These are phyloP conservation scores for Lablab purpureus DNA, from an alignment of 306 rosid genomes.

Conservation along the genomic window DNA sequence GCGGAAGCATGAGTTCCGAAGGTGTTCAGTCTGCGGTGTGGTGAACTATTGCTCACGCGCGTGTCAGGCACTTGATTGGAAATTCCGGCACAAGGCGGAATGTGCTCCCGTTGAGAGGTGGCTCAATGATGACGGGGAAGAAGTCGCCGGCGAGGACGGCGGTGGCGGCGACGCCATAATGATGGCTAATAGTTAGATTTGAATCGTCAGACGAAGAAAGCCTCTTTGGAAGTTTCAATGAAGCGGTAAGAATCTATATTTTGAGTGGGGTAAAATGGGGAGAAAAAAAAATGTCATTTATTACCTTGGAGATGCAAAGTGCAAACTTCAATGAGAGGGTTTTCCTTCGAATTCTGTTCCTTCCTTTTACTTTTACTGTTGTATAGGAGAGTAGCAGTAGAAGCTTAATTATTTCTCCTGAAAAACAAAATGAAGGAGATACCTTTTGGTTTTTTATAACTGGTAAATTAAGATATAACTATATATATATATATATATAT, in stretches of 20 bases:
- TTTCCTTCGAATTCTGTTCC: not conserved
- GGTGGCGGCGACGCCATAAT: slow-evolving; percentile 48
- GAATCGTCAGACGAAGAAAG: not conserved
- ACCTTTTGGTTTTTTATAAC: slow-evolving; percentile 20
- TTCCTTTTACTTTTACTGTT: not conserved
- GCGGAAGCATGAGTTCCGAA: slow-evolving; percentile 81
- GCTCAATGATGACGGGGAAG: slow-evolving; percentile 68
- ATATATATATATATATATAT: no score
- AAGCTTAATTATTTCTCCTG: not conserved
- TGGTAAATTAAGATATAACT: slow-evolving; percentile 27
- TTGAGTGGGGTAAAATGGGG: slow-evolving; percentile 23
- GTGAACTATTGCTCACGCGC: slow-evolving; percentile 97
- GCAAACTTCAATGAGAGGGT: slow-evolving; percentile 29
- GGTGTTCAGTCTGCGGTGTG: slow-evolving; percentile 88
- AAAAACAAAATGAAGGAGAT: slow-evolving; percentile 34
- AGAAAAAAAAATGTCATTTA: slow-evolving; percentile 22
- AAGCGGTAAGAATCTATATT: slow-evolving; percentile 31
- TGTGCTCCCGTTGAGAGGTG: slow-evolving; percentile 79
- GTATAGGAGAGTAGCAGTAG: not conserved
- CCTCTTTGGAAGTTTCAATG: slow-evolving; percentile 21
- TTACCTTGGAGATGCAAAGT: slow-evolving; percentile 22
- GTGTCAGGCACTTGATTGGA: slow-evolving; percentile 98
- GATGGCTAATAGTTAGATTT: slow-evolving; percentile 54
- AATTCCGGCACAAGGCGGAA: slow-evolving; percentile 82
- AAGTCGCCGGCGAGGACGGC: slow-evolving; percentile 38